Percentiles rank a stretch among this genome's conserved stretches.
These are phyloP conservation scores for Nannizziopsis arthrosporioides DNA, from an alignment of 2,329 filamentous ascomycete genomes.

Conservation along the genomic window DNA sequence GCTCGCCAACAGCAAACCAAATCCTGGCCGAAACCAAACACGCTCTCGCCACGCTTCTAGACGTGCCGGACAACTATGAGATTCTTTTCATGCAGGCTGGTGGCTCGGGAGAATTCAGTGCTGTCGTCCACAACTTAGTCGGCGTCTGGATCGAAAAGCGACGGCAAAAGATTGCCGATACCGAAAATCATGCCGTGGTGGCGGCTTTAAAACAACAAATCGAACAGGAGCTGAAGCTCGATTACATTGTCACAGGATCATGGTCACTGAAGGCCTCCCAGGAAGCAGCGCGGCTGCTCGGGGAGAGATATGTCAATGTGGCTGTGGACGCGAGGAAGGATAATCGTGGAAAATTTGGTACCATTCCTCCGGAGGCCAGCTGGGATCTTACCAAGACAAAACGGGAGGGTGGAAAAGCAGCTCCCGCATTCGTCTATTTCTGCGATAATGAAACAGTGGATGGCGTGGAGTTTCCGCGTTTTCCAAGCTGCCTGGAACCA, in stretches of 20 bases:
- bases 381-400: conserved; percentile 60
- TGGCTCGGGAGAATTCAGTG: conserved; percentile 74
- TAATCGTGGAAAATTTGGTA: conserved; percentile 74
- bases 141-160: conserved; percentile 67
- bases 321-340: conserved; percentile 52
- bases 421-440: conserved; percentile 63
- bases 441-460: conserved; percentile 87
- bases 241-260: conserved; percentile 82
- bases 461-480: conserved; percentile 73
- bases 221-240: conserved; percentile 60
- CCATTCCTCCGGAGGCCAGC: conserved; percentile 61
- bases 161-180: conserved; percentile 46
- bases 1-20: conserved; percentile 62
- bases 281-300: conserved; percentile 67
- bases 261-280: conserved; percentile 85
- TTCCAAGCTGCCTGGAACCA: conserved; percentile 53
- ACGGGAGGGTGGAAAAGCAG: conserved; percentile 40
- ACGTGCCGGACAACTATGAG: conserved; percentile 78
- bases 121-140: conserved; percentile 72
- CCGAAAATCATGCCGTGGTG: conserved; percentile 46
- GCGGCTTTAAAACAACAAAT: conserved; percentile 53
- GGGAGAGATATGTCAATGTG: conserved; percentile 64
- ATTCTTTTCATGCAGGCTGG: conserved; percentile 80
- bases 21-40: conserved; percentile 71
- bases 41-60: conserved; percentile 59